Percentiles rank a stretch among this genome's conserved stretches.
phyloP scores from a whole-genome alignment of 164 flowering plant genomes.

The Umbilicus rupestris region DNA sequence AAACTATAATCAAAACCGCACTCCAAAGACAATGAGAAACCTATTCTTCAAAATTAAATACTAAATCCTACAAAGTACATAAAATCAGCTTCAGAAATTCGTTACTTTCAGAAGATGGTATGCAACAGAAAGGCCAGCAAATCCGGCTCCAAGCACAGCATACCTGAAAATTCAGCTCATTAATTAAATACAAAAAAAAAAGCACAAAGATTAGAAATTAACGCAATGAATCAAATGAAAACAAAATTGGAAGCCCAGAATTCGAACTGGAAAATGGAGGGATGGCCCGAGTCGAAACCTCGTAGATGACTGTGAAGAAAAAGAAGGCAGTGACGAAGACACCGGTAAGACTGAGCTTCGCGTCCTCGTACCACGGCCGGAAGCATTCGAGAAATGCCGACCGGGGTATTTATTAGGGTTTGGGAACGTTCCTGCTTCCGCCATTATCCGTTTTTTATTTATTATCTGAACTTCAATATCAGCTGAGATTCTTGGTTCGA shows the following conservation, averaged over 20 bases:
- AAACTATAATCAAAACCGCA: not conserved
- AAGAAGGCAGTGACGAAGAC: not conserved
- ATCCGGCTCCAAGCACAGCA: conserved; percentile 97
- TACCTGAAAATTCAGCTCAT: conserved; percentile 25
- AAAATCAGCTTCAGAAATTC: not conserved
- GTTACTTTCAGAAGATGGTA: conserved; percentile 71
- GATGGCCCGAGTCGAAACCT: not conserved
- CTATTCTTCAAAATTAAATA: no score
- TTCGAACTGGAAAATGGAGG: not conserved
- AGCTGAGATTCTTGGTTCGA: no score
- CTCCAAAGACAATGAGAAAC: no score
- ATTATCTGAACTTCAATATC: no score
- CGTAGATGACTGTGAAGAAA: not conserved
- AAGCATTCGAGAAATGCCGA: not conserved
- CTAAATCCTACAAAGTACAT: no score
- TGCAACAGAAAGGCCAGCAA: conserved; percentile 85
- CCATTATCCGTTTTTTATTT: conserved; percentile 2
- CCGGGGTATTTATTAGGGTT: not conserved
- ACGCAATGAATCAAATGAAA: not conserved
- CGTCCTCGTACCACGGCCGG: not conserved
- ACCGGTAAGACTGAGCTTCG: not conserved
- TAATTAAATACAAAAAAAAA: not conserved
- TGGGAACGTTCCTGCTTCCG: not conserved
- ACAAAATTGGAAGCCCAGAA: not conserved
- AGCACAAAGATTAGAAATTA: not conserved